Percentiles rank a stretch among this genome's conserved stretches.
phyloP scores from a whole-genome alignment of 1,284 basidiomycete genomes.

The Malassezia japonica region DNA sequence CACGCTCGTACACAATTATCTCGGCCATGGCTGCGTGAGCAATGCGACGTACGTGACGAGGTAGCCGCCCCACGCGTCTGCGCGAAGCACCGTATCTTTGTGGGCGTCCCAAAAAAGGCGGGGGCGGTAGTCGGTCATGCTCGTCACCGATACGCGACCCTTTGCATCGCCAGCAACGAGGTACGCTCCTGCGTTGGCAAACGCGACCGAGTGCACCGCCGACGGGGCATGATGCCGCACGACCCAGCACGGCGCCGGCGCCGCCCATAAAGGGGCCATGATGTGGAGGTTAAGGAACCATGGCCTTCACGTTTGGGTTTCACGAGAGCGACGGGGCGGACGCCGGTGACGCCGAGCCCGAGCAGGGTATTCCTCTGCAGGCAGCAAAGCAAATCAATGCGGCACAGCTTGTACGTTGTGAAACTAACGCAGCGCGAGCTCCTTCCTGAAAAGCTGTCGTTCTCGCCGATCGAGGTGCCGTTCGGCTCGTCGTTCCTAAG shows the following conservation, averaged over 20 bases:
- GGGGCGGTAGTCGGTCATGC: constrained; percentile 8
- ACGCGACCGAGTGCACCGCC: constrained; percentile 8
- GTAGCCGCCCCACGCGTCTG: constrained; percentile 12
- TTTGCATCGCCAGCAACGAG: constrained; percentile 11
- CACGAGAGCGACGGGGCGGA: constrained; percentile 10
- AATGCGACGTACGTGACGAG: constrained; percentile 10
- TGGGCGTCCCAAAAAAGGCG: constrained; percentile 11
- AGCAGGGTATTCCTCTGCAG: not conserved
- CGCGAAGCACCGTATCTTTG: constrained; percentile 7
- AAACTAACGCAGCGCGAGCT: constrained; percentile 20
- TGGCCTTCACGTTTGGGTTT: constrained; percentile 22
- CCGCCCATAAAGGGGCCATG: not conserved
- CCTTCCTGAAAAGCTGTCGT: constrained; percentile 43
- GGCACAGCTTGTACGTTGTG: not conserved
- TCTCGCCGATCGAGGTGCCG: constrained; percentile 34
- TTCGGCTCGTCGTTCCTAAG: constrained; percentile 36
- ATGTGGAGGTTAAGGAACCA: constrained; percentile 8
- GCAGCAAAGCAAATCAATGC: not conserved
- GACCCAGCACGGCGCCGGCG: constrained; percentile 9
- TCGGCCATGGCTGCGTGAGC: constrained; percentile 11
- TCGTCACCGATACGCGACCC: constrained; percentile 13
- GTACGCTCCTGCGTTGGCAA: not conserved
- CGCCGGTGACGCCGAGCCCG: not conserved
- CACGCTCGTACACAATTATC: constrained; percentile 8
- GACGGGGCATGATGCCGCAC: constrained; percentile 14